Percentiles rank a stretch among this genome's conserved stretches.
These are phyloP conservation scores for Leptographium flavum DNA, from an alignment of 2,329 filamentous ascomycete species.

Conservation along the genomic window DNA sequence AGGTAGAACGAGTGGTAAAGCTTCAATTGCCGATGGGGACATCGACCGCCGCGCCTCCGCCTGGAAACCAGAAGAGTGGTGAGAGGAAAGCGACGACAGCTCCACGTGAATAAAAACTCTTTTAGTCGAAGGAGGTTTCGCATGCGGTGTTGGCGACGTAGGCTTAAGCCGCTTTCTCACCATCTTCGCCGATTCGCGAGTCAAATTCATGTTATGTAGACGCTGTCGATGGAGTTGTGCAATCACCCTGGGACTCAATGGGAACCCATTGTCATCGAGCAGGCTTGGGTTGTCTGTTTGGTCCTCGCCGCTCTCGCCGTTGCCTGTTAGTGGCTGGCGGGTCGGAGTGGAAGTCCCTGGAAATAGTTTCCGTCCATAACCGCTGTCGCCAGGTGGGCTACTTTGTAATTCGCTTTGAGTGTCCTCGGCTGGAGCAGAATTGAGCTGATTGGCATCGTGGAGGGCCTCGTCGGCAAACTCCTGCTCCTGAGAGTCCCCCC, in stretches of 20 bases:
- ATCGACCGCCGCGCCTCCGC: neutral
- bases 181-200: neutral
- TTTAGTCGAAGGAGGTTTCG: neutral
- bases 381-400: neutral
- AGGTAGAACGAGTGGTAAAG: neutral
- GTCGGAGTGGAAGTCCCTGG: slow-evolving; percentile 15
- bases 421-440: neutral
- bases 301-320: slow-evolving; percentile 14
- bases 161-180: slow-evolving; percentile 10
- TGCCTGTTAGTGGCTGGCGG: slow-evolving; percentile 13
- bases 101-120: slow-evolving; percentile 8
- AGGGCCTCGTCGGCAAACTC: slow-evolving; percentile 32
- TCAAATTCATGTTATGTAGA: neutral
- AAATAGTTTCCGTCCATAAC: slow-evolving; percentile 13
- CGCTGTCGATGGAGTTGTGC: slow-evolving; percentile 10
- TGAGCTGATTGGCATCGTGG: neutral
- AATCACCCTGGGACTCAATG: slow-evolving; percentile 12
- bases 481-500: slow-evolving; percentile 32
- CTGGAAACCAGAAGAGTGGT: no score
- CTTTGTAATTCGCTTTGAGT: slow-evolving; percentile 3
- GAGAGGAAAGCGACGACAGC: slow-evolving; percentile 5
- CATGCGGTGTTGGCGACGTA: neutral
- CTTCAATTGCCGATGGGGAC: neutral
- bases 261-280: slow-evolving; percentile 19
- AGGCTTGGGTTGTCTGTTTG: slow-evolving; percentile 19